These are phyloP conservation scores for Diaporthe ampelina DNA, from an alignment of 2,329 filamentous ascomycete species.

Conservation along the genomic window DNA sequence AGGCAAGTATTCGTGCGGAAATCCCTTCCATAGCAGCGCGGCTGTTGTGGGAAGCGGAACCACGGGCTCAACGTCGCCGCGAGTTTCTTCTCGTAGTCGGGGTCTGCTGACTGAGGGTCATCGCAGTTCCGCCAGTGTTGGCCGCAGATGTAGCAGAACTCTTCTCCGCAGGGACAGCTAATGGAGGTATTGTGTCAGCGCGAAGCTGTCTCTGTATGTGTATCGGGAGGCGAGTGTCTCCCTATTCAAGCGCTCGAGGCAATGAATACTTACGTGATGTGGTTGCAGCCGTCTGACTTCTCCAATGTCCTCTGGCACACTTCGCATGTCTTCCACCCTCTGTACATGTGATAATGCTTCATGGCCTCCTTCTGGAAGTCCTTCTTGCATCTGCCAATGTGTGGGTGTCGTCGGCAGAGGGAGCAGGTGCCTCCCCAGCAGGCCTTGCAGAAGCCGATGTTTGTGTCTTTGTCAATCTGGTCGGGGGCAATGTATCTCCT, in stretches of 20 bases:
- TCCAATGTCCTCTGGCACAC: background rate
- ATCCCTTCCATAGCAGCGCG: background rate
- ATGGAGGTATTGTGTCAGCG: background rate
- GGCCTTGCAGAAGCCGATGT: background rate
- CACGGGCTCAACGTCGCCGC: background rate
- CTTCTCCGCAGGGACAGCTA: background rate
- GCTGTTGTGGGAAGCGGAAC: background rate
- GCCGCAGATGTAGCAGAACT: background rate
- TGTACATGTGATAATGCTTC: background rate
- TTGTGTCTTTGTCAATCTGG: background rate
- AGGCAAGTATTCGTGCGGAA: background rate
- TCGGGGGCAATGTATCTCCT: background rate
- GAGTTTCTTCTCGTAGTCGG: background rate
- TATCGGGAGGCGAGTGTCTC: background rate
- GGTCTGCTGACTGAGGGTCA: background rate
- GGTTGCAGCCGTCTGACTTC: background rate
- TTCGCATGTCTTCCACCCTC: background rate
- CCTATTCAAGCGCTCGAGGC: background rate
- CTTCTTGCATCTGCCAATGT: background rate
- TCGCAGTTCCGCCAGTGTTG: conserved; percentile 1
- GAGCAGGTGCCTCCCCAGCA: conserved; percentile 21
- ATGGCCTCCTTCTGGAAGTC: background rate
- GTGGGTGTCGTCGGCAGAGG: background rate
- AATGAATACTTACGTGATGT: background rate
- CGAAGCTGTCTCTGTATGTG: too few species aligned